Evolutionary conservation across 306 rosid genomes (phyloP), one percentile per base, ranked within the genome.

Genomic region (Pueraria montana): DNA sequence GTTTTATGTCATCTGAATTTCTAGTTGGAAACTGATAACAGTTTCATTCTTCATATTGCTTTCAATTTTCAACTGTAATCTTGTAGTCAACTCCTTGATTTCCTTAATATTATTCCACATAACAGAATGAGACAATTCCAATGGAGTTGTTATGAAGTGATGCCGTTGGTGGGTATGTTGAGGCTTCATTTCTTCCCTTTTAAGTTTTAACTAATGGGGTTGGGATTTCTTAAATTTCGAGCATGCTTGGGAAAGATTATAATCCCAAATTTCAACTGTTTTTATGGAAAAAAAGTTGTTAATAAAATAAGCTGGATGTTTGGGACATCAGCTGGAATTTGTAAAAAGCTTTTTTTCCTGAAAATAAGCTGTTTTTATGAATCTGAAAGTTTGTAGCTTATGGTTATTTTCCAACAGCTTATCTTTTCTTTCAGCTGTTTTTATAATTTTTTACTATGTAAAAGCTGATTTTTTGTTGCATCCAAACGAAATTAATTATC

Each of bases 91-190:
- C 45, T 66, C 61, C 52, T 67, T 2, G 8, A 6, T 26, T 66
- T 69, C 58, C 82, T 74, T 20, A 50, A 24, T 61, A 58, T 77
- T 56, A 50, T 73, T 27, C 73, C 5, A 40, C 55, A 3, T 14
- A 38, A 68, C 27, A 63, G 50, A 72, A 84, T 72, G 21, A 72
- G 14, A 23, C 58, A 72, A 11, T 26, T 52, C 21, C 42, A 20
- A 34, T 53, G 80, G 81, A 72, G 62, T 20, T 42, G 56, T 52
- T 78, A 16, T 12, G 43, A 46, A 36, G 70, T 58, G 63, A 64
- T 11, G 74, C 73, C 61, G 55, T 46, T 59, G 55, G 20, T 66
- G 64, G 50, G 66, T 45, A 48, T 17, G 87, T 0, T 16, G 16
- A 50, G 40, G 23, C 21, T 76, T 76, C 42, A 18, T 66, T 76